phyloP scores from a whole-genome alignment of 2,329 filamentous ascomycete genomes.

The Pleoardoris graminearum region DNA sequence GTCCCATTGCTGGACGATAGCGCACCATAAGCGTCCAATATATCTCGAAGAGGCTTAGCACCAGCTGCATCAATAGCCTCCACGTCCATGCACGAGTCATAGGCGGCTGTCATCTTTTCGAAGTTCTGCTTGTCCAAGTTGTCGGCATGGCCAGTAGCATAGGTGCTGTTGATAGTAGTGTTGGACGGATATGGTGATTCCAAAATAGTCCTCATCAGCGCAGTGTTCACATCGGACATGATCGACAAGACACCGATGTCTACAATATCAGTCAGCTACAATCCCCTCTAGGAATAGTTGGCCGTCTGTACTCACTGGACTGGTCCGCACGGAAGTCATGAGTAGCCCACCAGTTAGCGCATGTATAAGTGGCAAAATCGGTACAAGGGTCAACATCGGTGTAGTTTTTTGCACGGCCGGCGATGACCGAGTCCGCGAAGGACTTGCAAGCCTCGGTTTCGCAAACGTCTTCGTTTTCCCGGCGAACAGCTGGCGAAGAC shows the following conservation, averaged over 20 bases:
- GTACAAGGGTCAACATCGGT: constrained; percentile 65
- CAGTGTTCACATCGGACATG: constrained; percentile 14
- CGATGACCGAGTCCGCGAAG: constrained; percentile 9
- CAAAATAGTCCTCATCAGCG: constrained; percentile 61
- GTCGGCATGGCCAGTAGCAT: constrained; percentile 19
- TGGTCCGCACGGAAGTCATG: constrained; percentile 67
- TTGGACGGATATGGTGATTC: constrained; percentile 55
- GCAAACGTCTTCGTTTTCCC: constrained; percentile 7
- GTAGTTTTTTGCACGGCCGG: constrained; percentile 48
- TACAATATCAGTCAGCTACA: background rate
- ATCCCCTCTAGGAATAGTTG: background rate
- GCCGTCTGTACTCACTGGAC: constrained; percentile 55
- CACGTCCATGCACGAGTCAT: constrained; percentile 66
- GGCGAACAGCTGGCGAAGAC: background rate
- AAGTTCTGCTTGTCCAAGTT: constrained; percentile 63
- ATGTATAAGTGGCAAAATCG: constrained; percentile 67
- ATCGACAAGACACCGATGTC: constrained; percentile 8
- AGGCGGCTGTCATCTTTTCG: constrained; percentile 63
- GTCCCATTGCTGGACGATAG: constrained; percentile 31
- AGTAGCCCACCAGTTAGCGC: constrained; percentile 65
- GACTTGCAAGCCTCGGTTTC: constrained; percentile 9
- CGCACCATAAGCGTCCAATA: constrained; percentile 50
- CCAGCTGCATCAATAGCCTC: constrained; percentile 57
- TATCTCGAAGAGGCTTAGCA: constrained; percentile 56
- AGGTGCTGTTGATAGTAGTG: constrained; percentile 11